Base-by-base conservation (phyloP, 2,329 filamentous ascomycete species). In the Hypomyces perniciosus region DNA sequence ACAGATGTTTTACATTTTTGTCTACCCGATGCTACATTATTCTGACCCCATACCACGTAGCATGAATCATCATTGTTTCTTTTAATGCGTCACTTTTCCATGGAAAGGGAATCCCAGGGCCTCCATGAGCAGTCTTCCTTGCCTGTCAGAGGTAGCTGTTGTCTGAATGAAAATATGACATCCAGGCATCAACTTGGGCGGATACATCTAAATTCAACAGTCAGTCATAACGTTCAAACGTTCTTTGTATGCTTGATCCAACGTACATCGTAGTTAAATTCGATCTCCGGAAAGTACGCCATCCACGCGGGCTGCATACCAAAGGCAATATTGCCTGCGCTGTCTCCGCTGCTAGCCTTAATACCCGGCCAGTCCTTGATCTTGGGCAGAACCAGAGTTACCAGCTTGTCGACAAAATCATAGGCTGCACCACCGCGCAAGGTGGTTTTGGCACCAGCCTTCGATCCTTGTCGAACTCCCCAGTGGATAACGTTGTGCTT, bases 361-460 rank as follows among this genome's bases (percentile, higher is more conserved):
- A 83, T 63, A 20, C 93, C 93, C 50, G 81, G 82, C 87, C 90
- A 99, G 61, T 99, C 93, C 77, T 97, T 99, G 71, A 99, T 95
- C 64, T 85, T 88, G 37, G 93, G 93, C 65, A 97, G 78, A 5
- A 99, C 91, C 7, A 97, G 76, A 65, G 95, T 90, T 50, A 97
- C 77, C 59, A 90, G 76, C 74, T 96, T 96, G 63, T 92, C 87
- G 41, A 99, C 66, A 68, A 99, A 96, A 67, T 96, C 86, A 56
- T 89, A 88, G 62, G 95, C 93, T 53, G 85, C 80, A 66, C 93
- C 86, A 30, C 89, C 90, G 50, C 78, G 76, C 56, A 99, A 72
- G 28, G 88, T 85, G 45, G 82, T 84, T 64, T 92, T 96, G 59
- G 88, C 82, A 53, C 88, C 83, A 29, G 89, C 77, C 57, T 84